Conservation (phyloP, 1,139 yeast genomes). For the Kurtzmaniella quercitrusa region DNA sequence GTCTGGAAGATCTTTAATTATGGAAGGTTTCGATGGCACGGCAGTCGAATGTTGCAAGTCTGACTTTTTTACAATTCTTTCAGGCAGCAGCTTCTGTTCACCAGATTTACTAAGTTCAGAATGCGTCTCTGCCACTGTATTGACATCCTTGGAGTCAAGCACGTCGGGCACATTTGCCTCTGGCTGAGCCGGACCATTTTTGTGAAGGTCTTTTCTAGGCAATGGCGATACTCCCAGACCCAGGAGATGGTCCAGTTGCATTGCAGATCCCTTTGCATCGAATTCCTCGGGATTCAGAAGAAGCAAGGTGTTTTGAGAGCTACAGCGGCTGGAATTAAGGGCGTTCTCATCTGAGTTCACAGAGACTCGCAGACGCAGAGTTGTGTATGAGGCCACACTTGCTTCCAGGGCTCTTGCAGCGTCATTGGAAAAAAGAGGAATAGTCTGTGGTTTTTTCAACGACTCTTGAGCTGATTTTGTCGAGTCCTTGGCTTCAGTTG, state of each 20-base stretch:
- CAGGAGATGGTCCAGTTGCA: too few species aligned
- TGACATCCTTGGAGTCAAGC: too few species aligned
- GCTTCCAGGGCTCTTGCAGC: not conserved
- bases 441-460: not conserved
- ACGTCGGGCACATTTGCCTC: too few species aligned
- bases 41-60: too few species aligned
- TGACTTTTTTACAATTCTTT: too few species aligned
- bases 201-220: too few species aligned
- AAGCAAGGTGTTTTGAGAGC: not conserved
- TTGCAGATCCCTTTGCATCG: not conserved
- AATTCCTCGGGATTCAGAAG: not conserved
- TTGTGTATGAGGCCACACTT: not conserved
- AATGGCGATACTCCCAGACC: too few species aligned
- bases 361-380: not conserved
- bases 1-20: conserved; percentile 1
- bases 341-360: not conserved
- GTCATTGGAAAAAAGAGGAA: not conserved
- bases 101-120: too few species aligned
- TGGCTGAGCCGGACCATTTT: too few species aligned
- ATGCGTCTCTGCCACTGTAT: too few species aligned
- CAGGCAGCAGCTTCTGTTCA: not conserved
- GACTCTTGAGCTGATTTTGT: not conserved
- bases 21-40: too few species aligned
- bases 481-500: not conserved
- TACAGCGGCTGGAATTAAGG: not conserved